Percentiles rank a stretch among this genome's conserved stretches.
phyloP scores from a whole-genome alignment of 1,284 basidiomycete genomes.

The Tilletia horrida region DNA sequence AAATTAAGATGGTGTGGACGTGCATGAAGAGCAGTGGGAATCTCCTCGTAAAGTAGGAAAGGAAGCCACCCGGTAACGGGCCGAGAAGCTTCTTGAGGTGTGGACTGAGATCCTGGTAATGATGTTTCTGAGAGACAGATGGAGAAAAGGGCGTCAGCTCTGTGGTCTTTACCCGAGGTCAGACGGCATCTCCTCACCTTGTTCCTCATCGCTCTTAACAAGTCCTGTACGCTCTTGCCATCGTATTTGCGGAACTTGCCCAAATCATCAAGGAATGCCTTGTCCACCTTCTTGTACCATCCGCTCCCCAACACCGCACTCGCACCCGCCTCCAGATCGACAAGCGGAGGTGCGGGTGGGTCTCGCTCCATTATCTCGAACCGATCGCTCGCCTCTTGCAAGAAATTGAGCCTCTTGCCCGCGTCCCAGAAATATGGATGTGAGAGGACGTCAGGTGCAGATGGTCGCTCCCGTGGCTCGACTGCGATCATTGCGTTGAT shows the following conservation, averaged over 20 bases:
- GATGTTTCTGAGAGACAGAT: slow-evolving; percentile 72
- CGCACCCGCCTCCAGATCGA: slow-evolving; percentile 66
- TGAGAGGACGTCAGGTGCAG: slow-evolving; percentile 76
- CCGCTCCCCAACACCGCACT: slow-evolving; percentile 60
- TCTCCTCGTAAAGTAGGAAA: slow-evolving; percentile 86
- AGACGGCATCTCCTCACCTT: slow-evolving; percentile 64
- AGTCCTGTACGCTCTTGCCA: slow-evolving; percentile 80
- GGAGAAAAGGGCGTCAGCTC: neutral
- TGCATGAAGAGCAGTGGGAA: slow-evolving; percentile 88
- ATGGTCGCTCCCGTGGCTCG: slow-evolving; percentile 64
- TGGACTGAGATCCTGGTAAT: slow-evolving; percentile 92
- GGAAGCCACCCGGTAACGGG: slow-evolving; percentile 83
- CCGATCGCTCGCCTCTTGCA: slow-evolving; percentile 93
- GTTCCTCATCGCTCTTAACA: slow-evolving; percentile 86
- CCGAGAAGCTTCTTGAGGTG: slow-evolving; percentile 82
- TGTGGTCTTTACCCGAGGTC: too few relatives aligned
- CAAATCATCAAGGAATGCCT: slow-evolving; percentile 83
- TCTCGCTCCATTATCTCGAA: slow-evolving; percentile 97
- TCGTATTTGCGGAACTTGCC: slow-evolving; percentile 96
- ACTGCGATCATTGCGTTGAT: slow-evolving; percentile 44
- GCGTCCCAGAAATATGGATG: slow-evolving; percentile 98
- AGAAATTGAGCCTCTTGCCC: slow-evolving; percentile 77
- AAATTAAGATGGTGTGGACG: slow-evolving; percentile 74
- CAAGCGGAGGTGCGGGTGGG: slow-evolving; percentile 73
- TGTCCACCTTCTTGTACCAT: slow-evolving; percentile 83